These are phyloP conservation scores for Cylindrotheca closterium DNA, from an alignment of 108 stramenopile genomes.

Conservation along the genomic window DNA sequence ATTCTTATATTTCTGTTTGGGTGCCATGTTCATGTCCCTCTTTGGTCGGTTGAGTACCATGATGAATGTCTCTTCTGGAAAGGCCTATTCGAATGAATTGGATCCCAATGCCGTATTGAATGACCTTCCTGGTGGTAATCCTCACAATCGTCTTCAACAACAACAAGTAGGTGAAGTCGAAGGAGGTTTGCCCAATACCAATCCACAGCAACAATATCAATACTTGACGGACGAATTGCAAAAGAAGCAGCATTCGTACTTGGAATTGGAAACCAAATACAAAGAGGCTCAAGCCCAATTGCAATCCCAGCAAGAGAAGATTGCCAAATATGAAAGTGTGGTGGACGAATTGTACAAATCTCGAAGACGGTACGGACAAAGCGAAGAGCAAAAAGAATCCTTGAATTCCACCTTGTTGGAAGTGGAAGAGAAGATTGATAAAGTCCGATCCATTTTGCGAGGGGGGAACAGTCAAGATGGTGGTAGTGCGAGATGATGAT, in stretches of 20 bases:
- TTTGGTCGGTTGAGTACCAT: not conserved
- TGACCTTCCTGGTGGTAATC: not conserved
- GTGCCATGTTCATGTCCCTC: not conserved
- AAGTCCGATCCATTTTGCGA: not conserved
- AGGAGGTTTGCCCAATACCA: not conserved
- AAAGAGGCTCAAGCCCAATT: not conserved
- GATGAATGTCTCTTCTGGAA: not conserved
- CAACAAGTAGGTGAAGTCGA: too few relatives aligned
- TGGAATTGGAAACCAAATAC: not conserved
- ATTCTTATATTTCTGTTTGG: not conserved
- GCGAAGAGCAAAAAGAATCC: not conserved
- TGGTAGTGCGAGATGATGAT: not conserved
- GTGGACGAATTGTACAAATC: slow-evolving; percentile 1
- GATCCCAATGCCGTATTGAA: not conserved
- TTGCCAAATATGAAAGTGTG: not conserved
- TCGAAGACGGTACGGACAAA: not conserved
- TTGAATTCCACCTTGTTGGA: not conserved
- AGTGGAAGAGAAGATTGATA: not conserved
- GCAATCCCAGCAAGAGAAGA: not conserved
- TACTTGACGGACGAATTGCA: not conserved
- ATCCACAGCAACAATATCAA: not conserved
- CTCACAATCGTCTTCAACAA: too few relatives aligned
- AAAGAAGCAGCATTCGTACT: not conserved
- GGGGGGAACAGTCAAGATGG: not conserved
- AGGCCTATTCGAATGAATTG: not conserved